Conservation (phyloP, 805 yeast species). For the Starmerella bacillaris region DNA sequence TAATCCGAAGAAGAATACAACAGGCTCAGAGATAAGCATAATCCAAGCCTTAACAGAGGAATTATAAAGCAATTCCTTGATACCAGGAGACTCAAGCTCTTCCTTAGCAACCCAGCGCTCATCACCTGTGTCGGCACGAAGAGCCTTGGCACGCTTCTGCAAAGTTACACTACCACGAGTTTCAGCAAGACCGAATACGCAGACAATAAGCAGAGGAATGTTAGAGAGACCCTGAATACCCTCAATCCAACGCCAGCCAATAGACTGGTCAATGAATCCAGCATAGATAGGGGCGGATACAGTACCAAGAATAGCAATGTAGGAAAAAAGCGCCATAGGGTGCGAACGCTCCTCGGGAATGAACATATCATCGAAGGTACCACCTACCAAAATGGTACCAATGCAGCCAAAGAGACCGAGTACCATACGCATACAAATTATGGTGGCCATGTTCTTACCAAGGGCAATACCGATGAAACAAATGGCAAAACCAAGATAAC, state of each 20-base stretch:
- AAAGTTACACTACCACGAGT: slow-evolving; percentile 41
- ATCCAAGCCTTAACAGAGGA: slow-evolving; percentile 60
- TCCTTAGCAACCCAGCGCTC: slow-evolving; percentile 32
- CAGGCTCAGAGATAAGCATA: slow-evolving; percentile 33
- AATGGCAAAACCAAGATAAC: slow-evolving; percentile 31
- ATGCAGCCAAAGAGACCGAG: slow-evolving; percentile 62
- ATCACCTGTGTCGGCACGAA: slow-evolving; percentile 38
- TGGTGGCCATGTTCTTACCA: slow-evolving; percentile 41
- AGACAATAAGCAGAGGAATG: slow-evolving; percentile 34
- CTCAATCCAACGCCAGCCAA: slow-evolving; percentile 59
- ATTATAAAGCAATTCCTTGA: slow-evolving; percentile 46
- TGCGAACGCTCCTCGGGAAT: slow-evolving; percentile 40
- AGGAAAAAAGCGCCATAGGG: slow-evolving; percentile 50
- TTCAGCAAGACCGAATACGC: slow-evolving; percentile 38
- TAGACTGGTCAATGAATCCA: slow-evolving; percentile 41
- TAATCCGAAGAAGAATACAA: slow-evolving; percentile 36
- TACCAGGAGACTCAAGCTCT: slow-evolving; percentile 56
- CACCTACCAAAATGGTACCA: slow-evolving; percentile 61
- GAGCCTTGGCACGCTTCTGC: slow-evolving; percentile 32
- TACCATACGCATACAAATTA: slow-evolving; percentile 45
- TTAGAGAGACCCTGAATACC: slow-evolving; percentile 44
- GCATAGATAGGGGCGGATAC: slow-evolving; percentile 47
- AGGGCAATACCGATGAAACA: slow-evolving; percentile 30
- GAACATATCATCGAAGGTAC: slow-evolving; percentile 56
- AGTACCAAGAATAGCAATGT: slow-evolving; percentile 46